Conservation (phyloP, 305 asterid species). For the Rubia tinctorum region DNA sequence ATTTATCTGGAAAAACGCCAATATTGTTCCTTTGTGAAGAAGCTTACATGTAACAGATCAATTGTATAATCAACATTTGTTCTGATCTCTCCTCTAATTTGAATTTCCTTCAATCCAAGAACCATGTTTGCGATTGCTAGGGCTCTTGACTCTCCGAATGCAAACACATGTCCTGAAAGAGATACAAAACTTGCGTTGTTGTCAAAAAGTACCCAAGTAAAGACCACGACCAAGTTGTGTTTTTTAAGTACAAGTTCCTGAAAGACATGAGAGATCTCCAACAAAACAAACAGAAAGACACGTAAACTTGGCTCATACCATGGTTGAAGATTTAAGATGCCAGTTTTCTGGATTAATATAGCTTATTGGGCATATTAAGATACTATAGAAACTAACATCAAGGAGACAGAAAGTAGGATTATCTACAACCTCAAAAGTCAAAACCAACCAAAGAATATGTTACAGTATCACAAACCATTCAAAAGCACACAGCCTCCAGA, state of each 20-base stretch:
- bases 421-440: background rate
- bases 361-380: background rate
- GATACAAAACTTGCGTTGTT: constrained; percentile 16
- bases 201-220: background rate
- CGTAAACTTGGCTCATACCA: background rate
- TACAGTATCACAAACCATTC: background rate
- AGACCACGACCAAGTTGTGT: background rate
- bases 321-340: background rate
- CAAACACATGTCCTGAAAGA: constrained; percentile 88
- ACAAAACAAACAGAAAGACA: background rate
- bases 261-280: background rate
- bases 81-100: constrained; percentile 97
- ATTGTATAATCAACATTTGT: constrained; percentile 97
- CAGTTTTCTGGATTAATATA: background rate
- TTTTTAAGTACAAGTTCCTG: background rate
- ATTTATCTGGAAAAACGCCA: constrained; percentile 3
- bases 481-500: background rate
- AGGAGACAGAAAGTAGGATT: background rate
- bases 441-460: background rate
- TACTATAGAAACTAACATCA: background rate
- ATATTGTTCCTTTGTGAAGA: constrained; percentile 15
- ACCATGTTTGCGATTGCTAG: constrained; percentile 99
- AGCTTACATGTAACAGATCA: constrained; percentile 91
- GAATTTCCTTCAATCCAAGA: constrained; percentile 98
- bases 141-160: constrained; percentile 97